Percentiles rank a stretch among this genome's conserved stretches.
phyloP scores from a whole-genome alignment of 2,329 filamentous ascomycete species.

The Zasmidium angulare region DNA sequence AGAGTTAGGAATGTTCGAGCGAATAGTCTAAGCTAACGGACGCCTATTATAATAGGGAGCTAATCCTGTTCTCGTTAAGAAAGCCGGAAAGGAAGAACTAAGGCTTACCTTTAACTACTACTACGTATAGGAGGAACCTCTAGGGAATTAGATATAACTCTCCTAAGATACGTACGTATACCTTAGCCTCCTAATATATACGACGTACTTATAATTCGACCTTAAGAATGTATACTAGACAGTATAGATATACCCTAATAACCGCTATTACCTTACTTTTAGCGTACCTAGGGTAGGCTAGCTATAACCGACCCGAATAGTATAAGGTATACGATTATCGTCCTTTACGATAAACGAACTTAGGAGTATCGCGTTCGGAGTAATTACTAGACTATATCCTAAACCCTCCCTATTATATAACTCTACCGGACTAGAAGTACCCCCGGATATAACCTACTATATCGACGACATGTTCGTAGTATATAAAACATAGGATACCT shows the following conservation, averaged over 20 bases:
- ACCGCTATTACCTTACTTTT: conserved; percentile 6
- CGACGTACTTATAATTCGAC: conserved; percentile 1
- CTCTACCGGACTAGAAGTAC: not conserved
- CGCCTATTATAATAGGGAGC: conserved; percentile 1
- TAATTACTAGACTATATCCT: not conserved
- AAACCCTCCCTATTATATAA: conserved; percentile 3
- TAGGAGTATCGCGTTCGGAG: not conserved
- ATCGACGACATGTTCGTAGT: conserved; percentile 3
- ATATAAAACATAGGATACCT: not conserved
- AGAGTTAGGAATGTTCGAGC: conserved; percentile 1
- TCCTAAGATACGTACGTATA: not conserved
- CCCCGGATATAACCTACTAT: conserved; percentile 5
- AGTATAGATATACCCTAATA: conserved; percentile 4
- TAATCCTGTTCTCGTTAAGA: conserved; percentile 4
- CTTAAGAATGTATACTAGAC: conserved; percentile 9
- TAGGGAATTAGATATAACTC: conserved; percentile 1
- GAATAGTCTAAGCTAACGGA: not conserved
- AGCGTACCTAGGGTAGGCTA: not conserved
- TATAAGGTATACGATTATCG: not conserved
- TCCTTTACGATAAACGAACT: conserved; percentile 5
- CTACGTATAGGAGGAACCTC: conserved; percentile 3
- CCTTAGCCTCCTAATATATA: not conserved
- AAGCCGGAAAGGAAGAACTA: not conserved
- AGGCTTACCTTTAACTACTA: no score
- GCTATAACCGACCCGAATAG: conserved; percentile 5